phyloP scores from a whole-genome alignment of 768 basidiomycete genomes.

The Mycena amicta region DNA sequence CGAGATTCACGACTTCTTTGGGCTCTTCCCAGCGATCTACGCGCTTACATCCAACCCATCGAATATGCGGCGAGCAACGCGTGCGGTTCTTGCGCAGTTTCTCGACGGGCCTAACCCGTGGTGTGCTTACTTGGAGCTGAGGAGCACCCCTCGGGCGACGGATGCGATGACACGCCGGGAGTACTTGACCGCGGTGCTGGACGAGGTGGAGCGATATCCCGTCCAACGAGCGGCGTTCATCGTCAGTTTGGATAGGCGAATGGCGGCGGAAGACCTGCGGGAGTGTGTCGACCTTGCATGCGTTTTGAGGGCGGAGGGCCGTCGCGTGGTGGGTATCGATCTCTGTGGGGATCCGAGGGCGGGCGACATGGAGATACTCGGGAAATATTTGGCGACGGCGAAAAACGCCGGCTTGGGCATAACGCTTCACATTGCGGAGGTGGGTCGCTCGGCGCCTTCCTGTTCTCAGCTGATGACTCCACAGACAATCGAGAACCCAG shows the following conservation, averaged over 20 bases:
- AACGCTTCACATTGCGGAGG: conserved; percentile 88
- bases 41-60: conserved; percentile 48
- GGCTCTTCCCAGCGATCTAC: neutral
- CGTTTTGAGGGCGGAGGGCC: conserved; percentile 53
- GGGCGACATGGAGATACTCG: conserved; percentile 58
- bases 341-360: conserved; percentile 74
- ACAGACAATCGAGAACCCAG: conserved; percentile 50
- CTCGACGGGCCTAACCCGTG: conserved; percentile 52
- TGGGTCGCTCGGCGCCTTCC: conserved; percentile 27
- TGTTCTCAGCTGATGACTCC: neutral
- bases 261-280: conserved; percentile 49
- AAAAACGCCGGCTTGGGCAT: conserved; percentile 64
- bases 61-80: conserved; percentile 56
- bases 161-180: conserved; percentile 54
- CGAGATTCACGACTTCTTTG: conserved; percentile 2
- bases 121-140: conserved; percentile 78
- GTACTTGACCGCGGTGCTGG: conserved; percentile 70
- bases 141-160: conserved; percentile 73
- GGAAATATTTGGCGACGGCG: conserved; percentile 52
- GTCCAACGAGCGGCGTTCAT: conserved; percentile 58
- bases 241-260: conserved; percentile 75
- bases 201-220: conserved; percentile 62
- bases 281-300: conserved; percentile 65
- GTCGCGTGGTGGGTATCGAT: conserved; percentile 76
- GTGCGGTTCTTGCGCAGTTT: conserved; percentile 68